Base-by-base conservation (phyloP, 352 stramenopile species). In the Globisporangium barbulae region DNA sequence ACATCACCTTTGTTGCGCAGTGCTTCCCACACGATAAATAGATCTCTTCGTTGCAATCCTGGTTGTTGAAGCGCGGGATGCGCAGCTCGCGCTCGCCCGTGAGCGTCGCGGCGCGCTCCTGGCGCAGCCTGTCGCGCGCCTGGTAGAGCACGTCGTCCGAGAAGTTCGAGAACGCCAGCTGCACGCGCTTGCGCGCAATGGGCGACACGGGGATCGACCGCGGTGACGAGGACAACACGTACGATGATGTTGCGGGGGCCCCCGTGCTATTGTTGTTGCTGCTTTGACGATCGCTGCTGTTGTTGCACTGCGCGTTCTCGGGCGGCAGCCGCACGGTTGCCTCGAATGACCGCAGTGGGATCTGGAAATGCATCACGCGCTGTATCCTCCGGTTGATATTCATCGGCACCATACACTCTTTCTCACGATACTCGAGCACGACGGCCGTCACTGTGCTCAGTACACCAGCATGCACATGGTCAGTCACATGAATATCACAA, bases 341-440 rank as follows among this genome's bases (percentile, higher is more conserved):
- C 54, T 96, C 87, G 66, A 96, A 96, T 2, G 87, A 89, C 63
- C 85, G 77, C 52, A 93, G 68, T 25, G 85, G 84, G 62, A 94
- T 93, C 69, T 91, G 78, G 61, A 94, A 92, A 56, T 96, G 88
- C 88, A 96, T 96, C 55, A 94, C 84, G 21, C 87, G 85, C 49
- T 90, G 85, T 81, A 96, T 96, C 67, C 88, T 81, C 44, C 80
- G 72, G 67, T 93, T 91, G 69, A 94, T 93, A 64, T 84, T 91
- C 48, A 75, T 78, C 30, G 86, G 82, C 59, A 96, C 79, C 67
- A 86, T 83, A 65, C 76, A 85, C 56, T 96, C 85, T 53, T 94
- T 96, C 56, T 94, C 85, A 22, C 87, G 83, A 59, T 96, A 96
- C 57, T 94, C 86, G 17, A 96, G 71, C 60, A 96, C 88, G 5